Evolutionary conservation across 192 early-diverging fungal genomes (phyloP).

Genomic region (Globomyces pollinis-pini): DNA sequence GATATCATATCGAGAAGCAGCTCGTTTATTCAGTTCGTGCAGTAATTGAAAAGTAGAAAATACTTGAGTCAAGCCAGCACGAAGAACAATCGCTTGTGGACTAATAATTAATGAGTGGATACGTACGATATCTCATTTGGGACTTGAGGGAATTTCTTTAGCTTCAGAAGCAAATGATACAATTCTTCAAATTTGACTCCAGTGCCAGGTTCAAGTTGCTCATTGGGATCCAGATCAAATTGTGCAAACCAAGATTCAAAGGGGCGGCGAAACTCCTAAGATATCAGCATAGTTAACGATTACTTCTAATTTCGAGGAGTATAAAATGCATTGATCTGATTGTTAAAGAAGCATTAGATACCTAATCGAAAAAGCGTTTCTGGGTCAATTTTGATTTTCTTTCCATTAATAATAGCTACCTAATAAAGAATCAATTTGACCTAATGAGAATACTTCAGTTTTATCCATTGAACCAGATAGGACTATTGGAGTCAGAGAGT

Average conservation of each 20-base stretch:
- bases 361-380: neutral
- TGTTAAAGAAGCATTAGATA: no score
- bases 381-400: neutral
- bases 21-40: conserved; percentile 48
- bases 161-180: conserved; percentile 37
- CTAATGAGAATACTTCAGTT: neutral
- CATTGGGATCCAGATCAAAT: conserved; percentile 1
- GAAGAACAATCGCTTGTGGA: conserved; percentile 45
- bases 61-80: conserved; percentile 40
- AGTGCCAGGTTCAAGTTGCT: neutral
- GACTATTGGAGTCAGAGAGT: neutral
- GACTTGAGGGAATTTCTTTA: conserved; percentile 48
- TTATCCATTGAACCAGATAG: neutral
- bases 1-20: conserved; percentile 53
- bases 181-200: conserved; percentile 34
- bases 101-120: conserved; percentile 15
- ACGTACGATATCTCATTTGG: neutral
- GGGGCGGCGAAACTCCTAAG: conserved; percentile 9
- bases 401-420: neutral
- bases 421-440: neutral
- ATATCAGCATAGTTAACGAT: conserved; percentile 6
- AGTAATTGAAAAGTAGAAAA: conserved; percentile 43
- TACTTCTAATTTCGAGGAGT: conserved; percentile 11
- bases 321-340: conserved; percentile 6
- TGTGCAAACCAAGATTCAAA: conserved; percentile 22